Conservation (phyloP, 2,329 filamentous ascomycete species). For the Alternaria sp. region DNA sequence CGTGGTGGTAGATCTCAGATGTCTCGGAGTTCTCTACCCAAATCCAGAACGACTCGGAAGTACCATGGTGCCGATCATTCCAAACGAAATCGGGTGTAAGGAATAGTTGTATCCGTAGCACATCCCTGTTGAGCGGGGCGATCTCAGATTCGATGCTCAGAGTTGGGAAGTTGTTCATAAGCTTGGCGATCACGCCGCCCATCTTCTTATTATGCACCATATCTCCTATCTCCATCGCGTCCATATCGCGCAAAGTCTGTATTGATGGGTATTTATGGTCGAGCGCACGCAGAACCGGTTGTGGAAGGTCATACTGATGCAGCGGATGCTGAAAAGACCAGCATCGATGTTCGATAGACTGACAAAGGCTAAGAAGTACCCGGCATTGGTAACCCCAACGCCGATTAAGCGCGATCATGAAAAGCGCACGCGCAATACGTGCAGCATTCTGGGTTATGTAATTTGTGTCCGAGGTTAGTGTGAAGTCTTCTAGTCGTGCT, state of each 20-base stretch:
- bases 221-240: constrained; percentile 84
- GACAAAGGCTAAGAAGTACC: constrained; percentile 88
- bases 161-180: constrained; percentile 92
- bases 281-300: constrained; percentile 81
- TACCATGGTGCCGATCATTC: constrained; percentile 94
- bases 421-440: constrained; percentile 90
- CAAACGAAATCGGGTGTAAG: constrained; percentile 90
- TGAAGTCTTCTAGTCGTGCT: constrained; percentile 89
- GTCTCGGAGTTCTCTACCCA: constrained; percentile 99
- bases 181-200: constrained; percentile 79
- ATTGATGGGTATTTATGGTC: constrained; percentile 84
- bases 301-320: constrained; percentile 90
- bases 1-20: constrained; percentile 96
- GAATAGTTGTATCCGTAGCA: constrained; percentile 86
- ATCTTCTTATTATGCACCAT: constrained; percentile 91
- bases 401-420: constrained; percentile 96
- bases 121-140: constrained; percentile 91
- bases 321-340: constrained; percentile 97
- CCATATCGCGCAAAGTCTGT: constrained; percentile 91
- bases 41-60: constrained; percentile 95
- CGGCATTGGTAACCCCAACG: constrained; percentile 96
- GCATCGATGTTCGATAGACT: constrained; percentile 94
- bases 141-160: constrained; percentile 92
- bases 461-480: constrained; percentile 86
- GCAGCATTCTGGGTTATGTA: constrained; percentile 97